A percentile compares a stretch with the other conserved stretches of the same genome.
Evolutionary conservation across 306 rosid species (phyloP).

Genomic region (Citrullus amarus): DNA sequence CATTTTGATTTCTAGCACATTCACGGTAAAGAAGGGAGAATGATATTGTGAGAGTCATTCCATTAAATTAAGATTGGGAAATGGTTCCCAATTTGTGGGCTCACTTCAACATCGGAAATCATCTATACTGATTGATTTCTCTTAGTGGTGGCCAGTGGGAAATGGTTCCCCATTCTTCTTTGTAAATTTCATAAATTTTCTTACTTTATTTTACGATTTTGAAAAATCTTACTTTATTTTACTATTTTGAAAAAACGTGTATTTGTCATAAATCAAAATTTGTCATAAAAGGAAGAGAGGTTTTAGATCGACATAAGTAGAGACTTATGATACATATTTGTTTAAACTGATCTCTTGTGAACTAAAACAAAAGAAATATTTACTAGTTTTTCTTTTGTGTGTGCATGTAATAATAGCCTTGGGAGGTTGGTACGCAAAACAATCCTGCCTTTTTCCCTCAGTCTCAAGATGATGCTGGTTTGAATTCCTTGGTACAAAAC

Average conservation of each 20-base stretch:
- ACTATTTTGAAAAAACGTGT: background rate
- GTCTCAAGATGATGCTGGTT: conserved; percentile 33
- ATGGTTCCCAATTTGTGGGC: background rate
- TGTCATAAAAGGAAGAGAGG: no score
- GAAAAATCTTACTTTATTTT: background rate
- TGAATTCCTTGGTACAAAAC: conserved; percentile 27
- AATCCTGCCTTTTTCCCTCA: conserved; percentile 32
- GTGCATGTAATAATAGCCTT: conserved; percentile 43
- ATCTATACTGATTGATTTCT: background rate
- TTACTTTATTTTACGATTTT: background rate
- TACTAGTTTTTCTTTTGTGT: conserved; percentile 15
- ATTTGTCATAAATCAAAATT: no score
- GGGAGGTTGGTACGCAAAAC: conserved; percentile 57
- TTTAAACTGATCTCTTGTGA: background rate
- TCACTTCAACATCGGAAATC: background rate
- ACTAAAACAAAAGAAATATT: background rate
- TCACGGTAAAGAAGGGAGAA: background rate
- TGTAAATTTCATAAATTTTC: background rate
- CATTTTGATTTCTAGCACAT: background rate
- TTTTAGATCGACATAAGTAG: background rate
- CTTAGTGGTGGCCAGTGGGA: background rate
- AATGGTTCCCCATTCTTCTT: background rate
- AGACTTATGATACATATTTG: background rate
- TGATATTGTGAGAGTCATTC: background rate
- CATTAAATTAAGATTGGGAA: background rate